These are phyloP conservation scores for Nematodospora anomalae DNA, from an alignment of 1,139 yeast genomes.

Conservation along the genomic window DNA sequence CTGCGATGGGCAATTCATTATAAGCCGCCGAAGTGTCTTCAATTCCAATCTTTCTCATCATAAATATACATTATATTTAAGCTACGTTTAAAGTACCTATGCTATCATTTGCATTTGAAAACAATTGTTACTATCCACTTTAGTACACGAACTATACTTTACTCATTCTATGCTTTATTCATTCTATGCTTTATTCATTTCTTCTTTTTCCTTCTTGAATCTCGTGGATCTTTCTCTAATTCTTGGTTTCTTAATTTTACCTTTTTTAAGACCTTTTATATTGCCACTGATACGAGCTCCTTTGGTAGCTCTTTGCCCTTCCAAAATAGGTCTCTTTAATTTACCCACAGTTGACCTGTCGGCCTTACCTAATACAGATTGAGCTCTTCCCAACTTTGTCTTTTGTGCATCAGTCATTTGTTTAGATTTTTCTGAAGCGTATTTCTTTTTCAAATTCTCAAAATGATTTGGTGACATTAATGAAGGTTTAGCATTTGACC, in stretches of 20 bases:
- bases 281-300: conserved; percentile 62
- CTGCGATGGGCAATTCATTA: no score
- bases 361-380: conserved; percentile 71
- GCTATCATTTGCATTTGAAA: no score
- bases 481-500: conserved; percentile 52
- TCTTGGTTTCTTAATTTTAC: conserved; percentile 62
- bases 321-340: conserved; percentile 46
- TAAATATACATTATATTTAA: no score
- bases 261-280: conserved; percentile 50
- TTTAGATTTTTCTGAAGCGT: conserved; percentile 23
- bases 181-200: conserved; percentile 20
- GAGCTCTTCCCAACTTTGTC: conserved; percentile 80
- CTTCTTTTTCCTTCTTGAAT: conserved; percentile 45
- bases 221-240: conserved; percentile 65
- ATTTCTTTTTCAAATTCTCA: conserved; percentile 33
- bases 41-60: no score
- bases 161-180: conserved; percentile 13
- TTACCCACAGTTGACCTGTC: conserved; percentile 69
- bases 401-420: conserved; percentile 61
- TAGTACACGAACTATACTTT: conserved; percentile 12
- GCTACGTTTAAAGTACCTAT: no score
- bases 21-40: no score
- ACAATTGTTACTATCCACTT: background rate
- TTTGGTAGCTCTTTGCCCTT: conserved; percentile 80
- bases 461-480: conserved; percentile 46